phyloP scores from a whole-genome alignment of 2,329 filamentous ascomycete genomes.

The Hysterium pulicare region DNA sequence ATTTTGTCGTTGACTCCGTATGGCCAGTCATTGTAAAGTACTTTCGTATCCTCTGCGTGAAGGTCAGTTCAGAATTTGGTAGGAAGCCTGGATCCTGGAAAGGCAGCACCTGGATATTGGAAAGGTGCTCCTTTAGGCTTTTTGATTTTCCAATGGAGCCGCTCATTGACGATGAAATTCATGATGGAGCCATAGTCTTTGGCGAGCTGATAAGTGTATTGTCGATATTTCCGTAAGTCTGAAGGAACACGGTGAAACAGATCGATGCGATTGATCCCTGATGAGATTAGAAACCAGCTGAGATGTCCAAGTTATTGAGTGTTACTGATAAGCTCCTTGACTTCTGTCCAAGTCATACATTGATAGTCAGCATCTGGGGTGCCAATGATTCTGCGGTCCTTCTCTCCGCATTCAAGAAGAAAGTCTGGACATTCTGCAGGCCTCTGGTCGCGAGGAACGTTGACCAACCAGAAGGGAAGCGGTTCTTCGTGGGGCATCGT shows the following conservation, averaged over 20 bases:
- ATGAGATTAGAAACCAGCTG: constrained; percentile 3
- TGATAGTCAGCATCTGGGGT: constrained; percentile 66
- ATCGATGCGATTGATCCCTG: constrained; percentile 66
- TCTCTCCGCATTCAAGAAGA: constrained; percentile 60
- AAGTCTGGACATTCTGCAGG: constrained; percentile 68
- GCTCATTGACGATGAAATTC: constrained; percentile 68
- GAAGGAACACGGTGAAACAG: constrained; percentile 73
- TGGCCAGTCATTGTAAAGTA: constrained; percentile 90
- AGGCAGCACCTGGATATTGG: constrained; percentile 37
- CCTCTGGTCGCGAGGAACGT: constrained; percentile 63
- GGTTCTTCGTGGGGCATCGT: constrained; percentile 26
- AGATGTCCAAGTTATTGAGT: constrained; percentile 2
- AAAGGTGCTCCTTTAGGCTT: constrained; percentile 42
- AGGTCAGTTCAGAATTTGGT: constrained; percentile 2
- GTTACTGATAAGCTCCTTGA: constrained; percentile 54
- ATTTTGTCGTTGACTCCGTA: constrained; percentile 79
- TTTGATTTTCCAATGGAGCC: constrained; percentile 64
- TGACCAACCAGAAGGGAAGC: constrained; percentile 78
- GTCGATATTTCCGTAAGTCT: constrained; percentile 73
- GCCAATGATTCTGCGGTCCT: constrained; percentile 67
- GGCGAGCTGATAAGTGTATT: constrained; percentile 63
- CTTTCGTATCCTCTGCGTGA: constrained; percentile 62
- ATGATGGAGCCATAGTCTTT: constrained; percentile 71
- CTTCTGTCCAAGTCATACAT: constrained; percentile 65
- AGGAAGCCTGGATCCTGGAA: constrained; percentile 21